Conservation (phyloP, 352 stramenopile genomes). For the Pythium scleroteichum region DNA sequence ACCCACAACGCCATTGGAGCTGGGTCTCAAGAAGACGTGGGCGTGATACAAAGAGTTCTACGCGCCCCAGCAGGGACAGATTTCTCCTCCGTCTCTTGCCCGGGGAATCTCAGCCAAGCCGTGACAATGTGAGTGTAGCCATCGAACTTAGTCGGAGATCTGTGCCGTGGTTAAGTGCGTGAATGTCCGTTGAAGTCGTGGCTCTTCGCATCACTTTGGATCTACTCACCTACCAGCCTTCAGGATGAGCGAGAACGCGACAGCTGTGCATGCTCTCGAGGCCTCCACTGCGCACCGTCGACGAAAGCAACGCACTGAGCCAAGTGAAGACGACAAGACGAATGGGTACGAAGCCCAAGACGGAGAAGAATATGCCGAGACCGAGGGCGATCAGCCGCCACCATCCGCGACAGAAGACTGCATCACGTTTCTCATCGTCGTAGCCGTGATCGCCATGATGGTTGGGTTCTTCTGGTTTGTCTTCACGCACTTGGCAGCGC, state of each 20-base stretch:
- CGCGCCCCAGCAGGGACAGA: conserved; percentile 92
- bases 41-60: conserved; percentile 91
- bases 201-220: conserved; percentile 21
- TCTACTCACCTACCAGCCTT: neutral
- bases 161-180: conserved; percentile 17
- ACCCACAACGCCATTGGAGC: conserved; percentile 90
- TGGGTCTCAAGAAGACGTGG: conserved; percentile 93
- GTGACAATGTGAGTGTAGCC: conserved; percentile 68
- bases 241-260: conserved; percentile 3
- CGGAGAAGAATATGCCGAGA: conserved; percentile 9
- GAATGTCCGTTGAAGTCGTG: neutral
- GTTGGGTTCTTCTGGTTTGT: conserved; percentile 25
- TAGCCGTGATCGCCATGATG: conserved; percentile 17
- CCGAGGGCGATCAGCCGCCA: neutral
- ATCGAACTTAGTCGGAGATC: conserved; percentile 20
- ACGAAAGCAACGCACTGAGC: neutral
- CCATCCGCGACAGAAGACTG: conserved; percentile 15
- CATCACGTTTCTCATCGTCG: conserved; percentile 21
- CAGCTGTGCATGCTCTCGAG: conserved; percentile 18
- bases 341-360: neutral
- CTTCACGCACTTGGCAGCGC: conserved; percentile 19
- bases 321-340: neutral
- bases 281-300: neutral
- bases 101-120: conserved; percentile 60
- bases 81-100: conserved; percentile 85